Percentiles rank a stretch among this genome's conserved stretches.
Conservation (phyloP, 2,329 filamentous ascomycete genomes). For the Byssochlamys sp. region DNA sequence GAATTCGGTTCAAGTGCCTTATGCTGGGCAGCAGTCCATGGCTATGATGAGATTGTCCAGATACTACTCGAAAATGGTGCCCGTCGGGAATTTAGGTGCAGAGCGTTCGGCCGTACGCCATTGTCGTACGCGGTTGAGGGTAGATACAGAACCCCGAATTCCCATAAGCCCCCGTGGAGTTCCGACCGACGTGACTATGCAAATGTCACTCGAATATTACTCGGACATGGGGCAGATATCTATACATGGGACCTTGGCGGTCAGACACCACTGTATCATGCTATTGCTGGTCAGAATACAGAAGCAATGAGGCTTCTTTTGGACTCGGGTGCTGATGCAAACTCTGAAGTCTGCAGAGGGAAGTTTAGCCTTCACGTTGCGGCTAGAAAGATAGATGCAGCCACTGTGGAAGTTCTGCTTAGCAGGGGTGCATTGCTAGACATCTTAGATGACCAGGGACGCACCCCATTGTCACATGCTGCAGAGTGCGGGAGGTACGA, state of each 20-base stretch:
- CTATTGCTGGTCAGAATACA: background rate
- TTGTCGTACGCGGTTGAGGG: background rate
- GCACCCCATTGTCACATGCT: background rate
- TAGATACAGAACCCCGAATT: background rate
- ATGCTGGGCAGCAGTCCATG: background rate
- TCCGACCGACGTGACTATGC: background rate
- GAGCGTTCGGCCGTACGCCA: background rate
- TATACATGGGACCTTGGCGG: conserved; percentile 19
- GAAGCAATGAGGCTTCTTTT: background rate
- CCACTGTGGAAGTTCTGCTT: background rate
- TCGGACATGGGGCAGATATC: background rate
- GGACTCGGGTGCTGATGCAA: background rate
- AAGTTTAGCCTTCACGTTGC: background rate
- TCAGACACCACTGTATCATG: conserved; percentile 12
- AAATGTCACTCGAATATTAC: background rate
- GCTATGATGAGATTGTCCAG: background rate
- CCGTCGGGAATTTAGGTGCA: background rate
- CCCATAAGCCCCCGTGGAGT: background rate
- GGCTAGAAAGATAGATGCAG: background rate
- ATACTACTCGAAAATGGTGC: background rate
- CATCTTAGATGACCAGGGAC: background rate
- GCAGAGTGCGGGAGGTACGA: background rate
- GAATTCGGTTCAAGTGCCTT: background rate
- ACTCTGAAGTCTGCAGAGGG: background rate
- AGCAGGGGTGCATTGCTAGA: background rate